Evolutionary conservation across 345 rosid genomes (phyloP), one percentile per base, ranked within the genome.

Genomic region (Salix exigua): DNA sequence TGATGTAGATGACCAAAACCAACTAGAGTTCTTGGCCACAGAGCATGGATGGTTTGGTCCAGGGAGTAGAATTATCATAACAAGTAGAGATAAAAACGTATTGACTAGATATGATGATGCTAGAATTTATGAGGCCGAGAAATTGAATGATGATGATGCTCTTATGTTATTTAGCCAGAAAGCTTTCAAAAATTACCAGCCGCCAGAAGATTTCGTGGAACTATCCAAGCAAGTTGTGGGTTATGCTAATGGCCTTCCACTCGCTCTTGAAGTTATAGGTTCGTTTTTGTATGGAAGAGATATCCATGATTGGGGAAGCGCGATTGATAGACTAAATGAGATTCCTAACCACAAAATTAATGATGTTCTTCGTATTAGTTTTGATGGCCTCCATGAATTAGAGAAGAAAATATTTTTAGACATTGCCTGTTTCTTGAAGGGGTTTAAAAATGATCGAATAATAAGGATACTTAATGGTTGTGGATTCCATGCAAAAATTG

Each of bases 1-100:
- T 77, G 75, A 77, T 64, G 75, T 64, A 4, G 66, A 72, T 17
- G 28, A 71, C 4, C 19, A 14, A 7, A 26, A 71, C 4, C 75
- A 77, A 31, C 14, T 77, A 5, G 55, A 63, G 25, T 4, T 5
- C n/a, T 51, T 77, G 0, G 42, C 12, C 18, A 71, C 30, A 4
- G 28, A 50, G 13, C 28, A 2, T 4, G 17, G 11, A 33, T 63
- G 67, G 66, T 77, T 71, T 50, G 75, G 72, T 50, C 7, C 26
- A 11, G 76, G 80, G 19, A 77, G 80, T 21, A 64, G 76, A 53
- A 77, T 77, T 18, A 71, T 77, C 37, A 71, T 77, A 17, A 77
- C 80, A 7, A 72, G 66, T 13, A 77, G 80, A 37, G 28, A 71
- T 65, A n/a, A 1, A 1, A 40, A 37, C 25, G 35, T 77, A 42